A percentile compares a stretch with the other conserved stretches of the same genome.
These are phyloP conservation scores for Skeletonema tropicum DNA, from an alignment of 108 stramenopile species.

Conservation along the genomic window DNA sequence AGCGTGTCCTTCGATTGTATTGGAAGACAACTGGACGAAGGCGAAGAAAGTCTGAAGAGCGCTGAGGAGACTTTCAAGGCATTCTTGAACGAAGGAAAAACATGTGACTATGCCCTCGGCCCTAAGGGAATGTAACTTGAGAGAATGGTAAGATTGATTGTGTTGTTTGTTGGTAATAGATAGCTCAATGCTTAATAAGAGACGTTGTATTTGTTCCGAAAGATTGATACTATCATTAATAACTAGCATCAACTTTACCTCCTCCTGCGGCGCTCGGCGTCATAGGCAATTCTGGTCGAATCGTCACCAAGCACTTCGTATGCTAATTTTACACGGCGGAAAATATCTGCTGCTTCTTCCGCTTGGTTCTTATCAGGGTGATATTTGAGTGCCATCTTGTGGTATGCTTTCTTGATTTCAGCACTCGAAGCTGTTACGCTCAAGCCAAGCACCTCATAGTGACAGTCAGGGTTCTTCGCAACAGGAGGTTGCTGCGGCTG, in stretches of 20 bases:
- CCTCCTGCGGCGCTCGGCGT: conserved; percentile 49
- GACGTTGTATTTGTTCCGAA: not conserved
- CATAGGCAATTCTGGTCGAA: conserved; percentile 61
- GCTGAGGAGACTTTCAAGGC: conserved; percentile 58
- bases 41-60: not conserved
- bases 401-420: conserved; percentile 83
- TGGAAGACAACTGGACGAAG: conserved; percentile 24
- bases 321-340: conserved; percentile 74
- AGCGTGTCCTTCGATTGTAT: conserved; percentile 72
- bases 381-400: conserved; percentile 73
- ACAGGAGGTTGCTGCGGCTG: conserved; percentile 17
- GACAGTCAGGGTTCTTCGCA: conserved; percentile 18
- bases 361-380: conserved; percentile 83
- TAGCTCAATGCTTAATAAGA: not conserved
- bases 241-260: not conserved
- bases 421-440: conserved; percentile 52
- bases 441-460: conserved; percentile 73
- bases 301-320: conserved; percentile 77
- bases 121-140: not conserved
- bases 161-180: not conserved
- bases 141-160: not conserved
- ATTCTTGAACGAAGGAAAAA: conserved; percentile 53
- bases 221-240: not conserved
- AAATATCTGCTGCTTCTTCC: conserved; percentile 70
- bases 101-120: conserved; percentile 54